Conservation (phyloP, 2,329 filamentous ascomycete genomes). For the Aspergillus puulaauensis region DNA sequence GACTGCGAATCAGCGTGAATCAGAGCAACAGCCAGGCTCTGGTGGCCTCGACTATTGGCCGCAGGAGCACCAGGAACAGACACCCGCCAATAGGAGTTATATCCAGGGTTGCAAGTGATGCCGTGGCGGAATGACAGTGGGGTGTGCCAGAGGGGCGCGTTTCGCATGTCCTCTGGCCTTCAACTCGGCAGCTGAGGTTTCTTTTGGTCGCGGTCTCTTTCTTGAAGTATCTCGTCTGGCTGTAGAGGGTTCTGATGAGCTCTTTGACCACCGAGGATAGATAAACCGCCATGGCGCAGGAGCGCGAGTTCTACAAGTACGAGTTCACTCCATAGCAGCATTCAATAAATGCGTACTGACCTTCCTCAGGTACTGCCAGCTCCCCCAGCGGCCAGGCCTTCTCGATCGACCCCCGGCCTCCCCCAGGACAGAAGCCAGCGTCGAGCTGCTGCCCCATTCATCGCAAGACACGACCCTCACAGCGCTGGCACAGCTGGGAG, state of each 20-base stretch:
- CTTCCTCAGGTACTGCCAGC: constrained; percentile 3
- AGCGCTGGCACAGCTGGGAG: constrained; percentile 52
- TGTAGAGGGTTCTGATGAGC: background rate
- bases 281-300: constrained; percentile 4
- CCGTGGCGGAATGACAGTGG: background rate
- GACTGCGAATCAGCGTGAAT: background rate
- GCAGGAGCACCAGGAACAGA: background rate
- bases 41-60: too few species aligned
- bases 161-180: background rate
- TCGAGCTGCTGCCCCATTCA: constrained; percentile 20
- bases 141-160: background rate
- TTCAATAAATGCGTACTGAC: background rate
- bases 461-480: constrained; percentile 43
- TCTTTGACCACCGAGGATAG: background rate
- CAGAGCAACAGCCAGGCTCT: background rate
- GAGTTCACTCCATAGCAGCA: background rate
- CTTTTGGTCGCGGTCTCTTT: background rate
- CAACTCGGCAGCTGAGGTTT: background rate
- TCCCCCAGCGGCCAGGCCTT: constrained; percentile 6
- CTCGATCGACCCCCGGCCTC: constrained; percentile 3
- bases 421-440: background rate
- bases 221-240: background rate
- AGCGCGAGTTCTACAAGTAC: constrained; percentile 13
- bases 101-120: background rate
- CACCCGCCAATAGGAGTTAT: background rate